phyloP scores from a whole-genome alignment of 768 basidiomycete species.

The Pleurotus tuoliensis region DNA sequence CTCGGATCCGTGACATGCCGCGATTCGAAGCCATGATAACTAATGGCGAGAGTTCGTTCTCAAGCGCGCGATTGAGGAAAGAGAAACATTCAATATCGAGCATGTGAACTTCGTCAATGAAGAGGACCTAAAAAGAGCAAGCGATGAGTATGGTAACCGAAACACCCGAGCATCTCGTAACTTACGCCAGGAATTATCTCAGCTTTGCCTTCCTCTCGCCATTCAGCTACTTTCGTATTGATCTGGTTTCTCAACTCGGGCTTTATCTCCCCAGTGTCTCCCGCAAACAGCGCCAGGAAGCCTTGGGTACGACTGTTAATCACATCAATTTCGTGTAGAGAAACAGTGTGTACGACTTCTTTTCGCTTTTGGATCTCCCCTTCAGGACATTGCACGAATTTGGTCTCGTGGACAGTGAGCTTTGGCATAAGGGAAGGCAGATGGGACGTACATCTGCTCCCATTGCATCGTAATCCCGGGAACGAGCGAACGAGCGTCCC shows the following conservation, averaged over 20 bases:
- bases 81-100: conserved; percentile 99
- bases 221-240: conserved; percentile 93
- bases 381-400: conserved; percentile 96
- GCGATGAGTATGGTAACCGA: background rate
- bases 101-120: conserved; percentile 99
- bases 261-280: conserved; percentile 99
- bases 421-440: conserved; percentile 5
- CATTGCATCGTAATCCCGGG: conserved; percentile 98
- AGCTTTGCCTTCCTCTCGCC: conserved; percentile 98
- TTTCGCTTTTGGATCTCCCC: conserved; percentile 98
- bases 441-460: conserved; percentile 82
- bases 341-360: conserved; percentile 96
- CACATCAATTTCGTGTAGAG: conserved; percentile 97
- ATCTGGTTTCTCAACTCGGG: conserved; percentile 95
- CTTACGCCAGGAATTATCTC: conserved; percentile 93
- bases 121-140: conserved; percentile 64
- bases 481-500: conserved; percentile 94
- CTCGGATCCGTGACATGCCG: conserved; percentile 91
- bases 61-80: conserved; percentile 94
- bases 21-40: conserved; percentile 99
- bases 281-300: conserved; percentile 91
- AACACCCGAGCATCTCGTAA: conserved; percentile 12
- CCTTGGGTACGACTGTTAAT: conserved; percentile 99
- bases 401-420: conserved; percentile 58
- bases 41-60: conserved; percentile 88